Base-by-base conservation (phyloP, 2,329 filamentous ascomycete species). In the Hansfordia pulvinata region DNA sequence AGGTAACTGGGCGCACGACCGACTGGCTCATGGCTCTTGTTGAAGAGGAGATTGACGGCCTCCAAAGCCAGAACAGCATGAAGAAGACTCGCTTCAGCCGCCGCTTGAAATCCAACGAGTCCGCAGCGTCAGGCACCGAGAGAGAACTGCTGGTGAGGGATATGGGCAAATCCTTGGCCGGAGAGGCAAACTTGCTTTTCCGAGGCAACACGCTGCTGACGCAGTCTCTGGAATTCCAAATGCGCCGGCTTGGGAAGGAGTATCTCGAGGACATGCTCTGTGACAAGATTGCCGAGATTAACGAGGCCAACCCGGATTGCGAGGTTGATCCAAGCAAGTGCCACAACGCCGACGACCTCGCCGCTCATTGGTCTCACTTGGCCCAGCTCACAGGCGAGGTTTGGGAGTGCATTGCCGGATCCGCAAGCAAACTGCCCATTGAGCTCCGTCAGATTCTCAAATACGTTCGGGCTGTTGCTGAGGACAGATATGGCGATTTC, bases 41-140 rank as follows among this genome's bases (percentile, higher is more conserved):
- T 0, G 90, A 98, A 50, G 88, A 96, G 45, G 90, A 98, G 50
- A 96, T 98, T 30, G 90, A 96, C 43, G 88, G 88, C 1, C 76
- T 90, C 11, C 73, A 84, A 29, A 92, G 77, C 44, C 85, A 93
- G 39, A 73, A 75, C 10, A 72, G 78, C 1, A 69, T 78, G 35
- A 83, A 76, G 60, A 62, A 79, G 64, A 47, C 75, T 62, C 66
- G 80, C 4, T 85, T 81, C 50, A 80, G 69, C 49, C 68, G 66
- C 35, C 68, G 81, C 12, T 54, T 83, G 18, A 76, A 72, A 29
- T 83, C 78, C 2, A 76, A 71, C 37, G 79, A 84, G 28, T 80
- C 75, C 1, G 58, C 64, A 22, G 68, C 75, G 20, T 70, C 64
- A 17, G 50, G 47, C 10, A 69, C 62, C 34, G 80, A 84, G 32